Conservation (phyloP, 352 stramenopile species). For the Phytophthora macrochlamydospora region DNA sequence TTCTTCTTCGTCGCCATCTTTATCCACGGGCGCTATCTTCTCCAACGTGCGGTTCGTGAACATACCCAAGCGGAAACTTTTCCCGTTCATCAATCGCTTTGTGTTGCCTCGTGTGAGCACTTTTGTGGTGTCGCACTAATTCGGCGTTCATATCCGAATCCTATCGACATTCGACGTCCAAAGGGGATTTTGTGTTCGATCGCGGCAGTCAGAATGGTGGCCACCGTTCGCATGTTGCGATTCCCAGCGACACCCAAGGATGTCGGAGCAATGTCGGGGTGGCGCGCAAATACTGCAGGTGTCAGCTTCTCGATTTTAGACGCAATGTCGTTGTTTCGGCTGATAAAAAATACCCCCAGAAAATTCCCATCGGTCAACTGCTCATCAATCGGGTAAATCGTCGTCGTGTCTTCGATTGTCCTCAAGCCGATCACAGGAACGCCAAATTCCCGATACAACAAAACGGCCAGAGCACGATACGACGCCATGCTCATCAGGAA, state of each 20-base stretch:
- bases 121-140: conserved; percentile 15
- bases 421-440: conserved; percentile 61
- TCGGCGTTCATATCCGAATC: conserved; percentile 23
- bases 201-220: conserved; percentile 30
- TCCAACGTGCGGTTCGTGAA: conserved; percentile 23
- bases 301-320: conserved; percentile 67
- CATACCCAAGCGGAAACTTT: conserved; percentile 27
- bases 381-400: conserved; percentile 59
- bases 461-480: conserved; percentile 50
- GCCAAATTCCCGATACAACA: conserved; percentile 74
- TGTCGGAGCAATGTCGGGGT: conserved; percentile 56
- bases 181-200: conserved; percentile 41
- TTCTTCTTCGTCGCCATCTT: conserved; percentile 20
- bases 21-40: conserved; percentile 32
- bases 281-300: conserved; percentile 41
- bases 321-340: conserved; percentile 48
- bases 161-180: conserved; percentile 23
- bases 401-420: conserved; percentile 53
- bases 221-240: conserved; percentile 47
- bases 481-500: conserved; percentile 60
- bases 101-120: conserved; percentile 3
- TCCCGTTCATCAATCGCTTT: neutral
- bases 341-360: conserved; percentile 69
- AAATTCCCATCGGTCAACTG: conserved; percentile 50
- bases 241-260: conserved; percentile 28